These are phyloP conservation scores for Trichocladium uniseriatum DNA, from an alignment of 495 filamentous ascomycete species.

Conservation along the genomic window DNA sequence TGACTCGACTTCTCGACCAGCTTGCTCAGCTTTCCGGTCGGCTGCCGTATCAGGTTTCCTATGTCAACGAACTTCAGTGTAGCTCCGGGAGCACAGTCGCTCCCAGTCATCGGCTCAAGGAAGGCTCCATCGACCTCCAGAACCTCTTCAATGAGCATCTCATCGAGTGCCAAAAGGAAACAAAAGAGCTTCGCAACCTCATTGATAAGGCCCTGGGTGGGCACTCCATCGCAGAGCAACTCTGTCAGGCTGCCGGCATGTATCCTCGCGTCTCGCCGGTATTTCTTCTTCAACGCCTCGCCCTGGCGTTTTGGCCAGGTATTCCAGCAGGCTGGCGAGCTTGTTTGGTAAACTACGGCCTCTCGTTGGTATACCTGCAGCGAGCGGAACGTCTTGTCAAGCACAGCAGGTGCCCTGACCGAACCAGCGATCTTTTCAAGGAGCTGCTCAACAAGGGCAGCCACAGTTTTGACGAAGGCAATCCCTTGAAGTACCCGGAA, in stretches of 20 bases:
- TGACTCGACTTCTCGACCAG: neutral
- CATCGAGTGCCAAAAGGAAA: neutral
- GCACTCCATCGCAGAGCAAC: neutral
- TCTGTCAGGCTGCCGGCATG: constrained; percentile 2
- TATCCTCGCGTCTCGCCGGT: constrained; percentile 25
- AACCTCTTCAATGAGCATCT: neutral
- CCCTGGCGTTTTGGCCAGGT: constrained; percentile 13
- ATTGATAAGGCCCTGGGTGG: neutral
- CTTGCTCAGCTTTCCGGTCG: neutral
- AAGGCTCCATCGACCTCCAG: neutral
- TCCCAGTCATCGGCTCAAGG: neutral
- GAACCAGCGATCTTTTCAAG: constrained; percentile 30
- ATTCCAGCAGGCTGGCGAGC: constrained; percentile 24
- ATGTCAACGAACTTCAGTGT: neutral
- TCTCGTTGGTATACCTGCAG: constrained; percentile 29
- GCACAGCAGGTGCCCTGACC: constrained; percentile 5
- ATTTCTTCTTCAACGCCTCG: constrained; percentile 31
- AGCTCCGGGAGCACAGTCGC: neutral
- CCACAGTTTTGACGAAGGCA: constrained; percentile 34
- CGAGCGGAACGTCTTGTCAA: constrained; percentile 30
- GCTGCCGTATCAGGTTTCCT: neutral
- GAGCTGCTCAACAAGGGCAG: constrained; percentile 47
- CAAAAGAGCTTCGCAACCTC: neutral
- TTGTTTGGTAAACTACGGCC: constrained; percentile 29
- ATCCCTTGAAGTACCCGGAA: constrained; percentile 44